Conservation (phyloP, 331 rosid genomes). For the Erythrophleum ivorense region DNA sequence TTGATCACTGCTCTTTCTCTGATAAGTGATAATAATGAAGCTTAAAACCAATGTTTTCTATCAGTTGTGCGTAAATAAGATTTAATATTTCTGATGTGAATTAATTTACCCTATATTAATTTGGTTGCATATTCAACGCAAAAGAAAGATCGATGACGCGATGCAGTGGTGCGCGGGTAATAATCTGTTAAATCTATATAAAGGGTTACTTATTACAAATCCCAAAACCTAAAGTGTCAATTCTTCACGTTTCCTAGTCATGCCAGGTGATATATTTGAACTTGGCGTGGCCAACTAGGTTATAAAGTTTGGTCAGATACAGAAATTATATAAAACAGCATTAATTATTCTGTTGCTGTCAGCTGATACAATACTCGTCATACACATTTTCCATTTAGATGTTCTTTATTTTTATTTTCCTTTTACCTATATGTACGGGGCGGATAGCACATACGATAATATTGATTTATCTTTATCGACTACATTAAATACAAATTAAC, state of each 20-base stretch:
- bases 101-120: neutral
- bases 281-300: neutral
- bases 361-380: neutral
- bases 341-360: slow-evolving; percentile 8
- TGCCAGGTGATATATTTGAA: neutral
- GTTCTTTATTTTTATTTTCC: neutral
- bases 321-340: neutral
- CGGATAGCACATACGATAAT: neutral
- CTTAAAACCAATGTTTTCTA: neutral
- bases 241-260: slow-evolving; percentile 16
- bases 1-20: neutral
- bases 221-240: neutral
- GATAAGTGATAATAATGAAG: neutral
- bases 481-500: neutral
- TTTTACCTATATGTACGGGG: neutral
- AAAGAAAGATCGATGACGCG: neutral
- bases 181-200: neutral
- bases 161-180: neutral
- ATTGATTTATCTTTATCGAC: neutral
- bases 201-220: neutral
- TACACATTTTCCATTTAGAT: neutral
- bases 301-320: slow-evolving; percentile 17
- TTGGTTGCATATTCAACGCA: neutral
- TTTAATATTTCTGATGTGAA: neutral
- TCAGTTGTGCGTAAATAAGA: neutral